Evolutionary conservation across 768 basidiomycete genomes (phyloP), one percentile per base, ranked within the genome.

Genomic region (Xerocomus brunneocitrinus): DNA sequence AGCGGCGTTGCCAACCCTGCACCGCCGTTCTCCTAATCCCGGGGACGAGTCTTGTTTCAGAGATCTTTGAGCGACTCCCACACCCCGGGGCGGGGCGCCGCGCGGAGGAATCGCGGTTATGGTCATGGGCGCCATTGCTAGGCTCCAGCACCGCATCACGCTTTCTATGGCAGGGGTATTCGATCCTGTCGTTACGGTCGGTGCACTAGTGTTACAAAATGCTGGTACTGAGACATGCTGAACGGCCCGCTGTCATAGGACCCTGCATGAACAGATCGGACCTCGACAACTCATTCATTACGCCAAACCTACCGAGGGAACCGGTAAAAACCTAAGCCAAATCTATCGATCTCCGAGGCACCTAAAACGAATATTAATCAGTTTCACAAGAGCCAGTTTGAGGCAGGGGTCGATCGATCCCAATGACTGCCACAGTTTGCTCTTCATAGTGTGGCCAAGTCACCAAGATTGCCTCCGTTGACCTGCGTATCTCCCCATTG

Each of bases 1-100:
- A 67, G 66, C 66, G 66, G 67, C 66, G 62, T 54, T 60, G 55
- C 55, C 46, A 60, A 59, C 60, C 64, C 56, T 57, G 67, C 53
- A 58, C 57, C 49, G 55, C 56, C 30, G 36, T 50, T 35, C 46
- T 50, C 52, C 47, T 47, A 39, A 56, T 53, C 54, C 44, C 54
- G 48, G 28, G 19, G 44, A 52, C n/a, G 43, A 5, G 22, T 47
- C 47, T 51, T 49, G 51, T 56, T 53, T 55, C 35, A 56, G 50
- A 34, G 35, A 48, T 47, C 46, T n/a, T 27, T 45, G 54, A 22
- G 48, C 53, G 54, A 49, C 40, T 43, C 32, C n/a, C 52, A 54
- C 61, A 53, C 31, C 31, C 19, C 19, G 19, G 19, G 19, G 19
- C 19, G 19, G 51, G 42, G 47, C 46, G 16, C 35, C 16, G 57